Base-by-base conservation (phyloP, 805 yeast species). In the Suhomyces sp. region DNA sequence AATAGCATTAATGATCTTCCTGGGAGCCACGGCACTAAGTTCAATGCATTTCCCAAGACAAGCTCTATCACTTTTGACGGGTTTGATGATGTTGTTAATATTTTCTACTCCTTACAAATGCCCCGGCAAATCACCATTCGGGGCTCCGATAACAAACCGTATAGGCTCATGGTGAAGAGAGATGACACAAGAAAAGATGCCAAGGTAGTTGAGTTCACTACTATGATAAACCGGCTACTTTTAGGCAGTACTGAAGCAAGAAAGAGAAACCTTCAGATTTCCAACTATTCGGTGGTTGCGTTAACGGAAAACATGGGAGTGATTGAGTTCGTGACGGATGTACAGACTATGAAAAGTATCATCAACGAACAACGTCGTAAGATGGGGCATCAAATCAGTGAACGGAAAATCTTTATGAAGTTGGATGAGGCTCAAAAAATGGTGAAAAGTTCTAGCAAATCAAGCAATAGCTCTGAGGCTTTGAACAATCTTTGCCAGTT, bases 111-210 rank as follows among this genome's bases (percentile, higher is more conserved):
- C 0, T 76, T 94, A 69, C 97, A 92, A 66, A 84, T 81, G 70
- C 99, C 99, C 0, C 82, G 89, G 59, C 85, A 88, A 57, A 72
- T 94, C 7, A 82, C 82, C 12, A 72, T 93, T 2, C 67, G 81
- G 39, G 99, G 98, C 0, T 82, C 89, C 2, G 89, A 93, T 68
- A 92, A 93, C 7, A 69, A 71, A n/a, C 66, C 73, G 1, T 92
- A 92, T 64, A 80, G 86, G 17, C 77, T 94, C 13, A 77, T 94
- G 71, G 85, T 96, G 60, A 94, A 94, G 63, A 80, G 84, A 55
- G 99, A 94, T 68, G 99, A 94, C 71, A 85, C 96, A 17, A 74
- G 98, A 57, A 96, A 96, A 63, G 99, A 96, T 73, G 94, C 97
- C 3, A 87, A 96, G 60, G 82, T 93, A 48, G 87, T 91, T n/a